These are phyloP conservation scores for Carex parvula DNA, from an alignment of 176 grass and related monocot species.

Conservation along the genomic window DNA sequence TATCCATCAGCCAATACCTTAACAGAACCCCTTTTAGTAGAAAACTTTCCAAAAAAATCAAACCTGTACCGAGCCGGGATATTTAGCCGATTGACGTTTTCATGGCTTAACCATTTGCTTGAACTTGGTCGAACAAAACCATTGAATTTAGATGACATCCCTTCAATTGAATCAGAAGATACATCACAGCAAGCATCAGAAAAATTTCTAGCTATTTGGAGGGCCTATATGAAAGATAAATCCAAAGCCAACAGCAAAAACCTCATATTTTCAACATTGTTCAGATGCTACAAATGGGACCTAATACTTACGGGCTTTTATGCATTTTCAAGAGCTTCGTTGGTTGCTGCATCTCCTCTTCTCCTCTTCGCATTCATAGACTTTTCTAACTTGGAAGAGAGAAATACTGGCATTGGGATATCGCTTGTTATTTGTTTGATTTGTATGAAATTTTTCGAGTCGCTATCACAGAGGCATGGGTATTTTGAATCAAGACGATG, in stretches of 20 bases:
- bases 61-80: conserved; percentile 41
- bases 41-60: conserved; percentile 26
- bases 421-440: conserved; percentile 49
- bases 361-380: conserved; percentile 66
- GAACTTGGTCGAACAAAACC: conserved; percentile 56
- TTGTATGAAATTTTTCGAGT: conserved; percentile 60
- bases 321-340: conserved; percentile 45
- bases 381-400: conserved; percentile 47
- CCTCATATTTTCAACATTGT: conserved; percentile 36
- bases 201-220: conserved; percentile 48
- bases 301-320: conserved; percentile 61
- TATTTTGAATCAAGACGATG: conserved; percentile 67
- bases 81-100: conserved; percentile 61
- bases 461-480: conserved; percentile 76
- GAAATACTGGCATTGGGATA: conserved; percentile 33
- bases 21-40: conserved; percentile 42
- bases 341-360: conserved; percentile 38
- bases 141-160: conserved; percentile 59
- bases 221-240: conserved; percentile 42
- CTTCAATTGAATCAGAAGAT: conserved; percentile 56
- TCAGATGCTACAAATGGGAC: conserved; percentile 52
- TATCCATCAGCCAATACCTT: conserved; percentile 8
- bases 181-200: conserved; percentile 33
- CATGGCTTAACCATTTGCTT: conserved; percentile 76
- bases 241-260: conserved; percentile 23